phyloP scores from a whole-genome alignment of 257 asterid species.

The Nicotiana undulata region DNA sequence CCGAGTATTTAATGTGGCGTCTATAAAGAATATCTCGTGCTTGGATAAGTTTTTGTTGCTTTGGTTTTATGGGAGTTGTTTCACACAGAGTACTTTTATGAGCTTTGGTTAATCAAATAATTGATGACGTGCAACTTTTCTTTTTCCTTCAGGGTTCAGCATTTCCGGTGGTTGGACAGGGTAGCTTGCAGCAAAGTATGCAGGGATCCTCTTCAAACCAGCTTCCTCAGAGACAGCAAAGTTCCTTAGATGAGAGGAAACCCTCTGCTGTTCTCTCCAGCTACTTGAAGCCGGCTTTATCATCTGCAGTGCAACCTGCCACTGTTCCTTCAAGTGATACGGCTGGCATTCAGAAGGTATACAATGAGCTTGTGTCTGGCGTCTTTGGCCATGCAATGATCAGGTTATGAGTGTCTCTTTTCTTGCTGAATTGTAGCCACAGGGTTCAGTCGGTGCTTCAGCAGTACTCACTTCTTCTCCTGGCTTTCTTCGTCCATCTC shows the following conservation, averaged over 20 bases:
- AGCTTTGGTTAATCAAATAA: neutral
- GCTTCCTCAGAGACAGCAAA: slow-evolving; percentile 49
- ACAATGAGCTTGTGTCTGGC: slow-evolving; percentile 10
- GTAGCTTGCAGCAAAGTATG: slow-evolving; percentile 38
- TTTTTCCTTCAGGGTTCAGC: slow-evolving; percentile 27
- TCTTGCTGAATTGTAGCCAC: slow-evolving; percentile 44
- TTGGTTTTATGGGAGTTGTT: neutral
- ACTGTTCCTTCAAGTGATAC: slow-evolving; percentile 43
- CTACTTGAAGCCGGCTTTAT: slow-evolving; percentile 50
- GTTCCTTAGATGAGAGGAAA: slow-evolving; percentile 68
- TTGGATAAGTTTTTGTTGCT: neutral
- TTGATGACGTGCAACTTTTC: neutral
- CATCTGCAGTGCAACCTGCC: slow-evolving; percentile 47
- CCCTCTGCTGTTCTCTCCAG: slow-evolving; percentile 32
- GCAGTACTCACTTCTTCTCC: slow-evolving; percentile 48
- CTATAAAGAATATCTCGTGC: too few species aligned
- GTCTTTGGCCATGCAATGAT: neutral
- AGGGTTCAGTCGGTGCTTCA: slow-evolving; percentile 35
- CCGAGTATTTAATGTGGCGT: too few species aligned
- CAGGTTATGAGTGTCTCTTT: slow-evolving; percentile 8
- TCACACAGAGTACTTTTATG: neutral
- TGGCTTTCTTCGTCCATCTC: slow-evolving; percentile 57
- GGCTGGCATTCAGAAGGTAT: slow-evolving; percentile 63
- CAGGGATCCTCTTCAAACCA: slow-evolving; percentile 49
- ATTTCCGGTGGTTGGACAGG: slow-evolving; percentile 46